Evolutionary conservation across 2,329 filamentous ascomycete species (phyloP).

Genomic region (Colletotrichum kahawae): DNA sequence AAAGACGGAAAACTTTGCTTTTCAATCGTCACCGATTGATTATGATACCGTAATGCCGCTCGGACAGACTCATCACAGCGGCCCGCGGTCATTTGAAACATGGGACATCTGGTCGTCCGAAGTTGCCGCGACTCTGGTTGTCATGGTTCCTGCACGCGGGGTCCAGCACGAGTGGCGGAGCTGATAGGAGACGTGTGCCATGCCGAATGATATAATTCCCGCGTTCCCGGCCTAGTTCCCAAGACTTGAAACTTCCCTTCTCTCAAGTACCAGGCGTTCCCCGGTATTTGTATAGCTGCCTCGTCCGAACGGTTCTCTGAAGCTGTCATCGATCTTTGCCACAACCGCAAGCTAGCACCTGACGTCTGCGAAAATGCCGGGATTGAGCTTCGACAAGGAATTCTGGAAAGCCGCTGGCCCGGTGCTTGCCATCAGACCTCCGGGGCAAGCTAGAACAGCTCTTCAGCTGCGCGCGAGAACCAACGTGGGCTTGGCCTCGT

Average conservation of each 20-base stretch:
- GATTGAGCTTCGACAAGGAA: slow-evolving; percentile 5
- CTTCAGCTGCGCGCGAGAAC: not conserved
- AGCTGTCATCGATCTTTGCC: not conserved
- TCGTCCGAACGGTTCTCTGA: not conserved
- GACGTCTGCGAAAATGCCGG: not conserved
- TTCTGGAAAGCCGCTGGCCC: slow-evolving; percentile 7
- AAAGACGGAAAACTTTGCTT: not conserved
- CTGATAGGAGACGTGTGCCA: not conserved
- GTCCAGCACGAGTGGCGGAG: not conserved
- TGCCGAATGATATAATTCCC: not conserved
- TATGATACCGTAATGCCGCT: not conserved
- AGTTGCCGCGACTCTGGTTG: not conserved
- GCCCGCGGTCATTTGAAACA: not conserved
- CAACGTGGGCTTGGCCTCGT: not conserved
- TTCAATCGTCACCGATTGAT: not conserved
- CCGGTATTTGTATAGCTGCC: not conserved
- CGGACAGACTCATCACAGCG: not conserved
- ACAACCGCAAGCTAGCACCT: not conserved
- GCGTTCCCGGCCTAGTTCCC: not conserved
- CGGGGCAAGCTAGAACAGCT: not conserved
- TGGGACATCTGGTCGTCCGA: not conserved
- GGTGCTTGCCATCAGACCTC: slow-evolving; percentile 10
- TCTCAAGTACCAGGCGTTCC: not conserved
- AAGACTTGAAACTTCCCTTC: not conserved
- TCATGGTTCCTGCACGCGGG: not conserved